A percentile compares a stretch with the other conserved stretches of the same genome.
Evolutionary conservation across 73 alveolate genomes (phyloP).

Genomic region (Halteria grandinella): DNA sequence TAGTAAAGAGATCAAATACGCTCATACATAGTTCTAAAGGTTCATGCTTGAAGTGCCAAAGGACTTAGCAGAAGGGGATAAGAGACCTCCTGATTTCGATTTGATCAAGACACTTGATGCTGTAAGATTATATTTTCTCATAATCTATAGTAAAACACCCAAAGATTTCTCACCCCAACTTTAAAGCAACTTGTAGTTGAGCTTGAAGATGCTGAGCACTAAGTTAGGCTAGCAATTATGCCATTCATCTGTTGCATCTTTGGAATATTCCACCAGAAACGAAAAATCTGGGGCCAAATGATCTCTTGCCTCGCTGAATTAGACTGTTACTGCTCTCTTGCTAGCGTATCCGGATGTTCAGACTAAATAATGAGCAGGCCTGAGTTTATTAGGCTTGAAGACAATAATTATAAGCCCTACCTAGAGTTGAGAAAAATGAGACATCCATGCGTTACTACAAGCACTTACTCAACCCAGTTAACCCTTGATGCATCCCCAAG

Average conservation of each 20-base stretch:
- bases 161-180: constrained; percentile 74
- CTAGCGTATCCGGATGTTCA: constrained; percentile 56
- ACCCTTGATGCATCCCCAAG: background rate
- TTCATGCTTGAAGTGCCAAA: constrained; percentile 85
- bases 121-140: constrained; percentile 24
- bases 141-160: constrained; percentile 66
- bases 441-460: constrained; percentile 88
- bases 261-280: constrained; percentile 57
- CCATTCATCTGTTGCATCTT: constrained; percentile 73
- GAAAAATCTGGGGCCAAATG: constrained; percentile 58
- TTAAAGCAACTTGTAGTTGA: constrained; percentile 58
- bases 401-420: constrained; percentile 47
- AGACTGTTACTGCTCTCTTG: constrained; percentile 71
- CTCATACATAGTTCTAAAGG: constrained; percentile 67
- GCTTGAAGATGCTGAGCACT: constrained; percentile 75
- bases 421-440: constrained; percentile 77
- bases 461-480: background rate
- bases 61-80: constrained; percentile 62
- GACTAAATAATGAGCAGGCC: constrained; percentile 74
- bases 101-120: constrained; percentile 8
- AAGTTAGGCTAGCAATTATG: constrained; percentile 55
- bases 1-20: constrained; percentile 14
- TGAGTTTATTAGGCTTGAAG: constrained; percentile 36
- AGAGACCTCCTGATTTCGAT: constrained; percentile 77
- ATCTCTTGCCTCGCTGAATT: constrained; percentile 67